phyloP scores from a whole-genome alignment of 1,139 yeast genomes.

The Geotrichum siamense region DNA sequence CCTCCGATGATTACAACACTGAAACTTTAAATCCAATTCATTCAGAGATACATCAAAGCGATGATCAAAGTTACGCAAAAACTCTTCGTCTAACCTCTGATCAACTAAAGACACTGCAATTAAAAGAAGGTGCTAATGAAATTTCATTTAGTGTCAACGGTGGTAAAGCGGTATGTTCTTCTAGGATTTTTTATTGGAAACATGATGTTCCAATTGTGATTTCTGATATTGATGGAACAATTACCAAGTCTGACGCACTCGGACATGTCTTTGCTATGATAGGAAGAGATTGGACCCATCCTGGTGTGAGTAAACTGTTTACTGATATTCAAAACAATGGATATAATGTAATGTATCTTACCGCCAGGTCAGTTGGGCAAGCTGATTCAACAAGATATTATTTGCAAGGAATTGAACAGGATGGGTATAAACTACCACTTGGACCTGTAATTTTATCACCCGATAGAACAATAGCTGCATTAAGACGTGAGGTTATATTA shows the following conservation, averaged over 20 bases:
- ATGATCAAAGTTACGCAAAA: slow-evolving; percentile 49
- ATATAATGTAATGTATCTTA: slow-evolving; percentile 84
- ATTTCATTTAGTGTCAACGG: slow-evolving; percentile 72
- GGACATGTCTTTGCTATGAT: slow-evolving; percentile 93
- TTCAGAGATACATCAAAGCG: slow-evolving; percentile 9
- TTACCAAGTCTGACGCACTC: slow-evolving; percentile 93
- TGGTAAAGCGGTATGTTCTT: slow-evolving; percentile 68
- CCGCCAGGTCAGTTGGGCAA: slow-evolving; percentile 93
- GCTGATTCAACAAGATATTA: slow-evolving; percentile 91
- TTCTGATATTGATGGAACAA: slow-evolving; percentile 97
- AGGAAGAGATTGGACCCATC: slow-evolving; percentile 98
- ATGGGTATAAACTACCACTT: slow-evolving; percentile 61
- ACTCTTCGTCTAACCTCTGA: slow-evolving; percentile 89
- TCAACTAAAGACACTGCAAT: slow-evolving; percentile 65
- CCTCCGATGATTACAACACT: slow-evolving; percentile 15
- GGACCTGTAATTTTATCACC: slow-evolving; percentile 97
- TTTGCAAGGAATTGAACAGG: slow-evolving; percentile 68
- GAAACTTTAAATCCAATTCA: slow-evolving; percentile 5
- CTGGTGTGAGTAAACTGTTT: slow-evolving; percentile 88
- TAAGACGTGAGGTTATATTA: slow-evolving; percentile 81
- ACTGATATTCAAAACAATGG: slow-evolving; percentile 82
- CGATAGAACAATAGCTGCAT: slow-evolving; percentile 93
- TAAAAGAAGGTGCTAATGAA: slow-evolving; percentile 73
- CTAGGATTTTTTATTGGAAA: slow-evolving; percentile 80
- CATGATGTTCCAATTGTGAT: slow-evolving; percentile 83